Conservation (phyloP, 2,329 filamentous ascomycete genomes). For the Xylariaceae sp. region DNA sequence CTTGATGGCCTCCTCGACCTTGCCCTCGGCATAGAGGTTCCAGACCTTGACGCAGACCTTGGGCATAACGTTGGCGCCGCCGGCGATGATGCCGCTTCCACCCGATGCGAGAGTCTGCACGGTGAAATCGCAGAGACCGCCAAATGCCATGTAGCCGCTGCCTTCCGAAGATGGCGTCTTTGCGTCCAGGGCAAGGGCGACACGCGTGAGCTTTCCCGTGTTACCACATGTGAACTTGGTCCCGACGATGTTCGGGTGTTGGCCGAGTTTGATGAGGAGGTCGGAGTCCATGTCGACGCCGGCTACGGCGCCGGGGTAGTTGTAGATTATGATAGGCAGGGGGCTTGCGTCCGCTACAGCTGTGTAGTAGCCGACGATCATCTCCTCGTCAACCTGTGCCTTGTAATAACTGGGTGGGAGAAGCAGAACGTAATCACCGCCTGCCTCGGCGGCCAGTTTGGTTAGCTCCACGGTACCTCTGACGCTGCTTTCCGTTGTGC, state of each 20-base stretch:
- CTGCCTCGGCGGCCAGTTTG: slow-evolving; percentile 59
- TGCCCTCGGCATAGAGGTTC: slow-evolving; percentile 68
- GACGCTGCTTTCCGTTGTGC: slow-evolving; percentile 76
- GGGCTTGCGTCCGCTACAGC: slow-evolving; percentile 70
- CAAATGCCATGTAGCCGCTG: slow-evolving; percentile 76
- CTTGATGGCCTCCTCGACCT: slow-evolving; percentile 67
- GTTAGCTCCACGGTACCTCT: slow-evolving; percentile 72
- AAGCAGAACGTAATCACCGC: slow-evolving; percentile 74
- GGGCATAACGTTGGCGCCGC: slow-evolving; percentile 79
- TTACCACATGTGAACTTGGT: slow-evolving; percentile 92
- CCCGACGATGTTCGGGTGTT: slow-evolving; percentile 78
- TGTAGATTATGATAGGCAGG: slow-evolving; percentile 79
- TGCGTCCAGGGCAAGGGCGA: slow-evolving; percentile 67
- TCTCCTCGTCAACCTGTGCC: slow-evolving; percentile 65
- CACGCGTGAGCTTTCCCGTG: slow-evolving; percentile 81
- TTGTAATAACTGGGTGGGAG: slow-evolving; percentile 83
- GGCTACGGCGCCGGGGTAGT: slow-evolving; percentile 81
- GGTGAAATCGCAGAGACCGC: slow-evolving; percentile 83
- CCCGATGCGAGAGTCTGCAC: slow-evolving; percentile 74
- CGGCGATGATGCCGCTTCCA: slow-evolving; percentile 79
- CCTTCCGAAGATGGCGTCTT: slow-evolving; percentile 57
- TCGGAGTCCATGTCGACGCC: slow-evolving; percentile 90
- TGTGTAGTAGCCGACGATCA: slow-evolving; percentile 68
- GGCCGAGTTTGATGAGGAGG: slow-evolving; percentile 70
- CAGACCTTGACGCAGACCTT: slow-evolving; percentile 75